Base-by-base conservation (phyloP, 495 filamentous ascomycete genomes). In the Hypoxylon subgilvum region DNA sequence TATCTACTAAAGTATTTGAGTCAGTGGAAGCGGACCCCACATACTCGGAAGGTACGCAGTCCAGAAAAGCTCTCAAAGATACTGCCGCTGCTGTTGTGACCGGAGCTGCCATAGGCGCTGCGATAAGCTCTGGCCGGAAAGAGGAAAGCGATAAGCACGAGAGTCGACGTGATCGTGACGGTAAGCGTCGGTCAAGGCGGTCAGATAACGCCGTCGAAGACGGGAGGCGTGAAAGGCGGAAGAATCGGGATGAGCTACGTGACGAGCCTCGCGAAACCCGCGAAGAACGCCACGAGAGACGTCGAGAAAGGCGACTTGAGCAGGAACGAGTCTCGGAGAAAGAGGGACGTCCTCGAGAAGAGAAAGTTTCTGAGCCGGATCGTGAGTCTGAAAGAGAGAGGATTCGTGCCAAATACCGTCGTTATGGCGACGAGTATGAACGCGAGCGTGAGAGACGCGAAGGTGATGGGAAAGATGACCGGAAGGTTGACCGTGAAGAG, bases 1-100 rank as follows among this genome's bases (percentile, higher is more conserved):
- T 79, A 6, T 73, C 74, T n/a, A 68, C 64, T 6, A 74, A 67
- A 22, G 67, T 74, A n/a, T 61, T 77, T 25, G 75, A 79, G 13
- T 67, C 76, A 45, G 68, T 69, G 22, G 68, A 69, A 2, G 46
- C 50, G 16, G 68, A 69, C 21, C 57, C 70, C 22, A 61, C 46
- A 31, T 62, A 45, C 30, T 51, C 65, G 52, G 57, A 64, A 13
- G 67, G 65, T 25, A 65, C 75, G 4, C 70, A 70, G 25, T 72
- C 75, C 9, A 60, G 61, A 41, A 63, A 39, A 41, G 68, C 69
- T 21, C 73, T 79, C 71, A 73, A 68, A 40, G 75, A 71, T 16
- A 74, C 76, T 55, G 79, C 76, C 16, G 74, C 76, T 30, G 75
- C 74, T n/a, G 80, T 78, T 22, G 71, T 77, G 32, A 69, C 80